Base-by-base conservation (phyloP, 2,329 filamentous ascomycete genomes). In the Aspergillus sp. region DNA sequence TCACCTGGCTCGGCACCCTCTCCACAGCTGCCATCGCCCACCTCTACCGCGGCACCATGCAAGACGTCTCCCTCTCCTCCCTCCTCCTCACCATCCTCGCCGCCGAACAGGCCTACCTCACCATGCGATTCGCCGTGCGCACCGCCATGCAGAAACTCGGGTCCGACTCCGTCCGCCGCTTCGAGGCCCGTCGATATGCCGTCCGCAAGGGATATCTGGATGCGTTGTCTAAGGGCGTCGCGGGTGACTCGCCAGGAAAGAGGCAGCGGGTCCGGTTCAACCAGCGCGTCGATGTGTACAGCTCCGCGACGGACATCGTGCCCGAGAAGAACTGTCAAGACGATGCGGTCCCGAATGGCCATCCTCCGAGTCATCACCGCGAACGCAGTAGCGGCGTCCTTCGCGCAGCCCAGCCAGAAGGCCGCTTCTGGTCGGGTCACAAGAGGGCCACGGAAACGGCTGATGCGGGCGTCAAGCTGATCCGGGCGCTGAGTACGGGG, bases 1-100 rank as follows among this genome's bases (percentile, higher is more conserved):
- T 96, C n/a, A 82, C 86, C 3, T 96, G 91, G 91, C 68, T 95
- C 15, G 91, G 91, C 25, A 91, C 82, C 44, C 67, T 96, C 37
- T 93, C 86, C 4, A 86, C 82, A 34, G 78, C 86, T 0, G 86
- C 88, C 0, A 75, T 96, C 29, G 82, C 94, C 1, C 94, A 86
- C 57, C 72, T 96, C 35, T 95, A 94, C 67, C 79, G 75, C 25
- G 72, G 80, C 34, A 70, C 72, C 2, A 63, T 80, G 25, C 73
- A 72, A 31, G 72, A 78, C 30, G 80, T 94, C 47, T 77, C 75
- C 31, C 75, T 70, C 8, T 91, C 83, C 73, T 84, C 77, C 0
- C 67, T 94, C 2, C 72, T 96, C 2, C 66, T 93, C 14, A 77
- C 78, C 16, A 75, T 96, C 36, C 72, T 95, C 41, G 68, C 88